These are phyloP conservation scores for Carex cristatella DNA, from an alignment of 176 grass and related monocot species.

Conservation along the genomic window DNA sequence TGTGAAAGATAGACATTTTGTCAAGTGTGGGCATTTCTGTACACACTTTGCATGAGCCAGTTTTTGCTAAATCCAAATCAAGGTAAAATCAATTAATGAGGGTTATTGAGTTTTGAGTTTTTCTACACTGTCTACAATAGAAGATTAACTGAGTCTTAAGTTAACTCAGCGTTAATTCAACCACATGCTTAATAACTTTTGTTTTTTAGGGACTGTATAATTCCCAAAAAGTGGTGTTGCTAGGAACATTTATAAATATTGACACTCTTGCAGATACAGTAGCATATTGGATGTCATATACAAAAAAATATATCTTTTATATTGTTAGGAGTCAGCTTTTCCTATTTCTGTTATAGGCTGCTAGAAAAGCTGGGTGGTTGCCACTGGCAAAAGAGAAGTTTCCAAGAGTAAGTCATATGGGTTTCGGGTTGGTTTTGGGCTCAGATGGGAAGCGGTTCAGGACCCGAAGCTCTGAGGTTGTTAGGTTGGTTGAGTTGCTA, in stretches of 20 bases:
- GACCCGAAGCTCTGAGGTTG: constrained; percentile 76
- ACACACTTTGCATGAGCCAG: background rate
- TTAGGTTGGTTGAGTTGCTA: constrained; percentile 79
- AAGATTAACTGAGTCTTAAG: background rate
- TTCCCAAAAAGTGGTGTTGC: background rate
- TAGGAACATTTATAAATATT: background rate
- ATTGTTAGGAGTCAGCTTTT: background rate
- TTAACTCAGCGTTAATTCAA: background rate
- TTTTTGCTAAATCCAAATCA: background rate
- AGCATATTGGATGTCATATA: background rate
- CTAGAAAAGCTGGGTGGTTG: constrained; percentile 71
- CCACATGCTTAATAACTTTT: background rate
- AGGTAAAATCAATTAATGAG: background rate
- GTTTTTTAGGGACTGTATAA: background rate
- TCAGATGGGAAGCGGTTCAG: constrained; percentile 83
- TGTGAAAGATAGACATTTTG: background rate
- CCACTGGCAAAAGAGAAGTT: constrained; percentile 46
- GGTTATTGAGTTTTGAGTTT: background rate
- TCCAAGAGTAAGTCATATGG: constrained; percentile 74
- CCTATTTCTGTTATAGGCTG: constrained; percentile 41
- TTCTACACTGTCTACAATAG: background rate
- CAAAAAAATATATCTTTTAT: background rate
- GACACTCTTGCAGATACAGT: background rate
- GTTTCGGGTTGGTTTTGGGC: constrained; percentile 95
- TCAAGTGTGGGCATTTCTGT: background rate